Evolutionary conservation across 164 flowering plant species (phyloP).

Genomic region (Macadamia integrifolia): DNA sequence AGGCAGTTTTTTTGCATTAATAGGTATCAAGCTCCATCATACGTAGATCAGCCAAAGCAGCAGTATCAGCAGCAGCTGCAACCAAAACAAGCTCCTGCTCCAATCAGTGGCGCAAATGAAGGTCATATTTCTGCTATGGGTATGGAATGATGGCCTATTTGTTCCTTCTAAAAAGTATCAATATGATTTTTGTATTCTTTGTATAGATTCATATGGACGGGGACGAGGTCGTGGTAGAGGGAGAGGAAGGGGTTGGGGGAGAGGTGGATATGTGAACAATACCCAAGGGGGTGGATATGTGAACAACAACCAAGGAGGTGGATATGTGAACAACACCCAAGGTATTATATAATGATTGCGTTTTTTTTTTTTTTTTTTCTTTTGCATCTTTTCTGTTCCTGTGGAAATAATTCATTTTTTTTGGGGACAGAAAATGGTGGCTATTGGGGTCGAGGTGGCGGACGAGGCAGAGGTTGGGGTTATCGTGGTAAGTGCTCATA

Average conservation of each 20-base stretch:
- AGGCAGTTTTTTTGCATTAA: background rate
- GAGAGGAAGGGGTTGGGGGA: conserved; percentile 55
- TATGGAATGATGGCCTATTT: background rate
- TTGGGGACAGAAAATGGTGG: conserved; percentile 46
- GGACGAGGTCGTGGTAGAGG: conserved; percentile 70
- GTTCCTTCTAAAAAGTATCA: background rate
- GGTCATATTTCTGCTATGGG: conserved; percentile 25
- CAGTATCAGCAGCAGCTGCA: conserved; percentile 30
- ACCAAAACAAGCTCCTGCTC: conserved; percentile 45
- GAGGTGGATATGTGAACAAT: conserved; percentile 46
- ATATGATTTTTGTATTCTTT: conserved; percentile 6
- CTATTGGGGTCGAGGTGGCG: conserved; percentile 54
- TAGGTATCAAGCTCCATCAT: conserved; percentile 74
- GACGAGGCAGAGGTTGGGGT: conserved; percentile 49
- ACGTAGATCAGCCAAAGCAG: conserved; percentile 37
- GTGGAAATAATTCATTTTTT: background rate
- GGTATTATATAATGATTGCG: conserved; percentile 12
- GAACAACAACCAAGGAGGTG: conserved; percentile 32
- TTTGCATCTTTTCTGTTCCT: no score
- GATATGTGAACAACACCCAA: conserved; percentile 35
- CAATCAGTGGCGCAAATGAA: conserved; percentile 44
- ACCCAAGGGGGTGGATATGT: conserved; percentile 44
- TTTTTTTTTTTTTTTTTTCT: background rate
- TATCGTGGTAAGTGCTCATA: conserved; percentile 33
- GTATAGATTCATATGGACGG: conserved; percentile 55